Evolutionary conservation across 768 basidiomycete species (phyloP), one percentile per base, ranked within the genome.

Genomic region (Pleurotus platypus): DNA sequence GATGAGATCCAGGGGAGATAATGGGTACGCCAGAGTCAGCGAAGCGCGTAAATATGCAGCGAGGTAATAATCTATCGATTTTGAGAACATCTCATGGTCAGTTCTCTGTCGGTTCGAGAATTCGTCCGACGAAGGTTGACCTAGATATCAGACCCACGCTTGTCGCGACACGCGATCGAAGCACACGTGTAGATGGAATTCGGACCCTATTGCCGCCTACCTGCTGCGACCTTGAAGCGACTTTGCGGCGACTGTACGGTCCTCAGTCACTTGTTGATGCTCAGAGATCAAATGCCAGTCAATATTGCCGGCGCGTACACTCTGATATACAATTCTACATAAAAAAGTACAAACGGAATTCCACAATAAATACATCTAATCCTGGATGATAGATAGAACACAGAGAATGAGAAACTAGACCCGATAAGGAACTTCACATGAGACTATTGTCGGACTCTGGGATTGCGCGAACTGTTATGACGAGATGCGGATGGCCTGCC

Each of bases 361-460:
- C 43, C 43, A 49, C 8, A 49, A 24, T n/a, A 16, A 49, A 27
- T 49, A 26, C 30, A 35, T 9, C 30, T 35, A 35, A 35, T 11
- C 30, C 30, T 35, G 30, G 30, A 11, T 40, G 39, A 54, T 54
- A 54, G 42, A 39, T 42, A 39, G 35, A 48, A 48, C 2, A 48
- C 18, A 20, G 24, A 54, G 39, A 22, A 37, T 39, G n/a, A 54
- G 39, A 54, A 42, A 35, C 30, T 35, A 35, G 30, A 3, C 30
- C 30, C 8, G 30, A 35, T 35, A 35, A 35, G 30, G 30, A 35
- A 35, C 30, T 35, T 35, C 30, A 35, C 30, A 35, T 3, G 30
- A 35, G 30, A 18, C 16, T 54, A 54, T 37, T 39, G 51, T 54
- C 51, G 51, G 51, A 54, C 51, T 24, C 51, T 54, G 16, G 51